Percentiles rank a stretch among this genome's conserved stretches.
Conservation (phyloP, 306 rosid genomes). For the Sechiopsis laciniata region DNA sequence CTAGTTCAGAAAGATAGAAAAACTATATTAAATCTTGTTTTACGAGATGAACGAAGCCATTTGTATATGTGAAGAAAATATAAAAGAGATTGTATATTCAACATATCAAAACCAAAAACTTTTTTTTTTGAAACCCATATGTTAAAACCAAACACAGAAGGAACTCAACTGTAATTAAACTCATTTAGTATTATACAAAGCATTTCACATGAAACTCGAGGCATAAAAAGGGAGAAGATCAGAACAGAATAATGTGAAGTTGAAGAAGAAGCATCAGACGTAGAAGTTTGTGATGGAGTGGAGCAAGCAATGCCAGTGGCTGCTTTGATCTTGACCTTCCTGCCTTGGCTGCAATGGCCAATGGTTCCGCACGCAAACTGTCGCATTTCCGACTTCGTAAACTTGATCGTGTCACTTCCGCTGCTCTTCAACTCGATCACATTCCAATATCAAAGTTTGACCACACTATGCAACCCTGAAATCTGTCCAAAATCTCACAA, state of each 20-base stretch:
- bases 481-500: slow-evolving; percentile 31
- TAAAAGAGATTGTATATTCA: too few relatives aligned
- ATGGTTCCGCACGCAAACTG: slow-evolving; percentile 74
- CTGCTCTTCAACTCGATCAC: slow-evolving; percentile 45
- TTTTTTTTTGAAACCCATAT: neutral
- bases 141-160: neutral
- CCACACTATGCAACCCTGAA: slow-evolving; percentile 71
- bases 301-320: slow-evolving; percentile 41
- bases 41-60: too few relatives aligned
- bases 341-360: slow-evolving; percentile 76
- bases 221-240: slow-evolving; percentile 3
- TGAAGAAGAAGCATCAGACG: slow-evolving; percentile 13
- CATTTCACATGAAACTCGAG: neutral
- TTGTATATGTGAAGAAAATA: too few relatives aligned
- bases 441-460: slow-evolving; percentile 46
- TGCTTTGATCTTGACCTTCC: slow-evolving; percentile 61
- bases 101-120: neutral
- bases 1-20: too few relatives aligned
- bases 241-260: slow-evolving; percentile 7
- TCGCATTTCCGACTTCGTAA: slow-evolving; percentile 51
- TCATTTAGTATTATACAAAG: too few relatives aligned
- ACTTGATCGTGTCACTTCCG: slow-evolving; percentile 46
- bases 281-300: slow-evolving; percentile 24
- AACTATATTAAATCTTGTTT: too few relatives aligned
- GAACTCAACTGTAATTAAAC: neutral